These are phyloP conservation scores for Vanrija humicola DNA, from an alignment of 1,284 basidiomycete species.

Conservation along the genomic window DNA sequence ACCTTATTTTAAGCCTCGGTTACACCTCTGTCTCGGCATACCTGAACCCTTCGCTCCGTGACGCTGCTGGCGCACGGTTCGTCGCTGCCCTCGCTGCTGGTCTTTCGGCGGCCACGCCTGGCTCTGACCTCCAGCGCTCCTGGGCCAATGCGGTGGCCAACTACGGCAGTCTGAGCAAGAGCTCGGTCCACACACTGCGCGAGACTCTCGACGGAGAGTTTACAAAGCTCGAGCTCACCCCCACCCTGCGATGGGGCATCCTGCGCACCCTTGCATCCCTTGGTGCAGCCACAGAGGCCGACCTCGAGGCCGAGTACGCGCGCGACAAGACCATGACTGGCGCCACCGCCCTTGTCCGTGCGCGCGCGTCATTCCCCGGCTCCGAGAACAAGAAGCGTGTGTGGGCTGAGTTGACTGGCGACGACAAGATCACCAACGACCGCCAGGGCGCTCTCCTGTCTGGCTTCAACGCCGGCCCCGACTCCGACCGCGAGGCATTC, in stretches of 20 bases:
- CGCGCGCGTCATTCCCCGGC: conserved; percentile 4
- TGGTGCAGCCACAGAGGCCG: not conserved
- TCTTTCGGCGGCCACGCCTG: not conserved
- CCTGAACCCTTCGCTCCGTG: not conserved
- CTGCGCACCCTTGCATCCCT: conserved; percentile 5
- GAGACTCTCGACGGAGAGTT: not conserved
- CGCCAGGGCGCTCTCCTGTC: conserved; percentile 4
- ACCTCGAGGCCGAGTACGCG: conserved; percentile 7
- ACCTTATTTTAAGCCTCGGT: not conserved
- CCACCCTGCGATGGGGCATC: conserved; percentile 4
- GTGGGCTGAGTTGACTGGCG: conserved; percentile 2
- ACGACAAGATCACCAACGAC: conserved; percentile 6
- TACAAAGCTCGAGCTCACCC: conserved; percentile 7
- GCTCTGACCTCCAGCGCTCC: conserved; percentile 8
- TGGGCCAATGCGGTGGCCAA: conserved; percentile 1
- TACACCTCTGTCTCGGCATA: not conserved
- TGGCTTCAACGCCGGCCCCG: not conserved
- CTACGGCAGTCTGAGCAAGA: not conserved
- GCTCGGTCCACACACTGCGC: not conserved
- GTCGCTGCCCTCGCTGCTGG: not conserved
- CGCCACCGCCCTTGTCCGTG: conserved; percentile 1
- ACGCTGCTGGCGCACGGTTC: not conserved
- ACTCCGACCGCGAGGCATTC: not conserved
- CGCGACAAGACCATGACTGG: conserved; percentile 10
- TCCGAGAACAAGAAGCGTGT: conserved; percentile 1